Conservation (phyloP, 176 grass and related monocot species). For the Raddia distichophylla region DNA sequence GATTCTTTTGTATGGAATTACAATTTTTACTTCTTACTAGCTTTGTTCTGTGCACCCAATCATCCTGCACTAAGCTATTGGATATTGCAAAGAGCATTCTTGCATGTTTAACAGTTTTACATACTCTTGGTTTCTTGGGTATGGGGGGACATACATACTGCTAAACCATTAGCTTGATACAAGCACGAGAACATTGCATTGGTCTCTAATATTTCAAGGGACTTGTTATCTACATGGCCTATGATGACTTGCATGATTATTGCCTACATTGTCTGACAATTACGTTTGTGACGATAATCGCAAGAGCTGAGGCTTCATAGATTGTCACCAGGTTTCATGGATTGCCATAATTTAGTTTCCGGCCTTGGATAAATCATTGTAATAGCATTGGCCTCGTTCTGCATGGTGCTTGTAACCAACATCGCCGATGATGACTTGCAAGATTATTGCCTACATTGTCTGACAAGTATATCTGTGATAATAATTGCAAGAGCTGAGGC, state of each 20-base stretch:
- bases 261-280: conserved; percentile 22
- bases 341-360: conserved; percentile 26
- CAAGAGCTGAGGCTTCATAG: neutral
- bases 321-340: neutral
- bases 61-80: neutral
- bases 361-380: conserved; percentile 30
- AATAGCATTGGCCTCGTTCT: neutral
- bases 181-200: conserved; percentile 6
- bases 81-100: neutral
- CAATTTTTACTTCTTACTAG: neutral
- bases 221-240: neutral
- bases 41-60: neutral
- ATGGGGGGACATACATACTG: neutral
- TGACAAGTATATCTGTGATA: conserved; percentile 20
- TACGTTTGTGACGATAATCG: conserved; percentile 13
- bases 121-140: neutral
- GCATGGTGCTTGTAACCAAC: neutral
- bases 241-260: conserved; percentile 21
- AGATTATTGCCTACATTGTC: conserved; percentile 31
- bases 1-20: neutral
- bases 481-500: conserved; percentile 37
- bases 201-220: neutral
- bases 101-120: neutral
- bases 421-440: conserved; percentile 32
- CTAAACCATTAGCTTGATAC: neutral